These are phyloP conservation scores for Fusarium sp. DNA, from an alignment of 2,329 filamentous ascomycete genomes.

Conservation along the genomic window DNA sequence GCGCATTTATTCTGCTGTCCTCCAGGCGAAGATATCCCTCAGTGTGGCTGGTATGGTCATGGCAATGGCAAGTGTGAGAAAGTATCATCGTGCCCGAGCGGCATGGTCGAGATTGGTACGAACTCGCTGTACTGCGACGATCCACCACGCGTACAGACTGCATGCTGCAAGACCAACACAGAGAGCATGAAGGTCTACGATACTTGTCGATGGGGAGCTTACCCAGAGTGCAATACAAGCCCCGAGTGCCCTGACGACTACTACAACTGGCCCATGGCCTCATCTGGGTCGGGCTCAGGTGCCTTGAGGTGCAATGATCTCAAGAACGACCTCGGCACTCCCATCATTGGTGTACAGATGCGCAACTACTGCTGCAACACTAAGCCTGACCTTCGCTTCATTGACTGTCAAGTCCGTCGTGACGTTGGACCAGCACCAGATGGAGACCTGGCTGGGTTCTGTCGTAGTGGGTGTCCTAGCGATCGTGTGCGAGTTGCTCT, in stretches of 20 bases:
- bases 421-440: too few relatives aligned
- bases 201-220: background rate
- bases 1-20: conserved; percentile 21
- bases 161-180: background rate
- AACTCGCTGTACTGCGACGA: background rate
- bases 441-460: too few relatives aligned
- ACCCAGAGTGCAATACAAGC: background rate
- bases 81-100: background rate
- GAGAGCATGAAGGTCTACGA: background rate
- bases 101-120: background rate
- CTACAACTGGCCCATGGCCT: background rate
- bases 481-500: too few relatives aligned
- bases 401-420: too few relatives aligned
- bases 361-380: too few relatives aligned
- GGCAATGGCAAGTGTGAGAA: background rate
- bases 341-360: background rate
- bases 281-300: background rate
- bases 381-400: too few relatives aligned
- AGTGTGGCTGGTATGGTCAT: background rate
- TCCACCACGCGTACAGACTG: background rate
- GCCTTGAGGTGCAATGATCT: background rate
- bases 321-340: background rate
- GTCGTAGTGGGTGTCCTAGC: too few relatives aligned
- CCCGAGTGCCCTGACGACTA: background rate
- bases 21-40: background rate